Conservation (phyloP, 2,329 filamentous ascomycete genomes). For the Exophiala phaeomuriformis region DNA sequence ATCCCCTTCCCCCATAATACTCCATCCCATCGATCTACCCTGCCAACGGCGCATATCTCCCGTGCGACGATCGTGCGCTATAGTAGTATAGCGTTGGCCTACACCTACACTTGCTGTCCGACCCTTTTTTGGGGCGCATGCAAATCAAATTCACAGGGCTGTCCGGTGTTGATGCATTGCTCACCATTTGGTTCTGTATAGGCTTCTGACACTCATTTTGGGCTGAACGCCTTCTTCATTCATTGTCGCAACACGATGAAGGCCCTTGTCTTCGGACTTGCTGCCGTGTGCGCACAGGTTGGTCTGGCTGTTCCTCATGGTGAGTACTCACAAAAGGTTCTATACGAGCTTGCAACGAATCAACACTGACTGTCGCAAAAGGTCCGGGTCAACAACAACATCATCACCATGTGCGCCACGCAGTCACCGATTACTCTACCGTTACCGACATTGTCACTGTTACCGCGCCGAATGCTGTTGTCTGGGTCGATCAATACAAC, state of each 20-base stretch:
- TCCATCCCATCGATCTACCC: background rate
- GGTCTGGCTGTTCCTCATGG: slow-evolving; percentile 21
- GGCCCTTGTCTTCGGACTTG: slow-evolving; percentile 8
- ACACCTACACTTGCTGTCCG: background rate
- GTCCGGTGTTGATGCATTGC: slow-evolving; percentile 14
- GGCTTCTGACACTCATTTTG: slow-evolving; percentile 11
- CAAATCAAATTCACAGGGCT: slow-evolving; percentile 3
- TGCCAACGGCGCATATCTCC: slow-evolving; percentile 7
- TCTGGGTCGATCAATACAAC: slow-evolving; percentile 55
- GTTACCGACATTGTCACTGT: slow-evolving; percentile 19
- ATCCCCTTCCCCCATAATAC: background rate
- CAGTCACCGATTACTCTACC: slow-evolving; percentile 9
- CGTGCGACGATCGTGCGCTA: slow-evolving; percentile 11
- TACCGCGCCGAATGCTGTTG: slow-evolving; percentile 34
- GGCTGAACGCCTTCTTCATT: slow-evolving; percentile 5
- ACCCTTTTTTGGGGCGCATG: background rate
- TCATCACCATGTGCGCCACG: slow-evolving; percentile 12
- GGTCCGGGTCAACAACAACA: slow-evolving; percentile 12
- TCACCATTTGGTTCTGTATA: slow-evolving; percentile 10
- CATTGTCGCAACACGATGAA: slow-evolving; percentile 11
- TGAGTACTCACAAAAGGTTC: slow-evolving; percentile 5
- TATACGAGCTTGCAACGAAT: background rate
- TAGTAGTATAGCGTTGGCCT: slow-evolving; percentile 11
- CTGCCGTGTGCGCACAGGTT: slow-evolving; percentile 14
- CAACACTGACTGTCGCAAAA: slow-evolving; percentile 1